phyloP scores from a whole-genome alignment of 2,329 filamentous ascomycete genomes.

The Ophiocordyceps australis region DNA sequence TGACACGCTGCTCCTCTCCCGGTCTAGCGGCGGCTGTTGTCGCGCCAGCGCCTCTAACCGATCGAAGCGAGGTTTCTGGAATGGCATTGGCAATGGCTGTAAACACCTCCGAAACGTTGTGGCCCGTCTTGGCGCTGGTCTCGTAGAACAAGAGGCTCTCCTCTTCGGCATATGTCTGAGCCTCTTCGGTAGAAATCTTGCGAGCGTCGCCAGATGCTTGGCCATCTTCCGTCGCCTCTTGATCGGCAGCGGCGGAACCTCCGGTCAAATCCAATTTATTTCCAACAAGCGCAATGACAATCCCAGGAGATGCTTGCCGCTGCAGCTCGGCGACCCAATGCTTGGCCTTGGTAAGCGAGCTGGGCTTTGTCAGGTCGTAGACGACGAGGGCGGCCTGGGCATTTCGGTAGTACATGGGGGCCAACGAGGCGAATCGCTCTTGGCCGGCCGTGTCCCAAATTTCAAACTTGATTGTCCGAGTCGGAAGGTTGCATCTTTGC shows the following conservation, averaged over 20 bases:
- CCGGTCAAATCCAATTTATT: slow-evolving; percentile 88
- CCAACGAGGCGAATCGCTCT: slow-evolving; percentile 89
- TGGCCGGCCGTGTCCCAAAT: slow-evolving; percentile 99
- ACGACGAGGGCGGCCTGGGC: slow-evolving; percentile 94
- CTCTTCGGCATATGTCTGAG: slow-evolving; percentile 84
- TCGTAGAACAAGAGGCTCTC: slow-evolving; percentile 92
- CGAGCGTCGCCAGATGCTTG: slow-evolving; percentile 56
- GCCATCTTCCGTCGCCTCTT: slow-evolving; percentile 35
- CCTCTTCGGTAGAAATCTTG: slow-evolving; percentile 82
- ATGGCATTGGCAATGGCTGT: slow-evolving; percentile 97
- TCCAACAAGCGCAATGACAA: slow-evolving; percentile 90
- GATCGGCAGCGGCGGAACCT: slow-evolving; percentile 27
- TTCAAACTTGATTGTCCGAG: slow-evolving; percentile 79
- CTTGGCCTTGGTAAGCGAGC: slow-evolving; percentile 88
- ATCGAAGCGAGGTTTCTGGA: slow-evolving; percentile 91
- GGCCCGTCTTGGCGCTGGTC: slow-evolving; percentile 90
- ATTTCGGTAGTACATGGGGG: slow-evolving; percentile 99
- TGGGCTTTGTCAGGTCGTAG: slow-evolving; percentile 95
- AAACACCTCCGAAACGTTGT: slow-evolving; percentile 90
- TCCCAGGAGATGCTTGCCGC: slow-evolving; percentile 85
- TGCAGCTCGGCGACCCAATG: slow-evolving; percentile 98
- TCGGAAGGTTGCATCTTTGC: slow-evolving; percentile 94
- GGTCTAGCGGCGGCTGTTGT: slow-evolving; percentile 39
- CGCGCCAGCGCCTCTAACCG: slow-evolving; percentile 54
- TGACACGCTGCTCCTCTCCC: slow-evolving; percentile 60